Base-by-base conservation (phyloP, 2,329 filamentous ascomycete species). In the Cercospora beticola region DNA sequence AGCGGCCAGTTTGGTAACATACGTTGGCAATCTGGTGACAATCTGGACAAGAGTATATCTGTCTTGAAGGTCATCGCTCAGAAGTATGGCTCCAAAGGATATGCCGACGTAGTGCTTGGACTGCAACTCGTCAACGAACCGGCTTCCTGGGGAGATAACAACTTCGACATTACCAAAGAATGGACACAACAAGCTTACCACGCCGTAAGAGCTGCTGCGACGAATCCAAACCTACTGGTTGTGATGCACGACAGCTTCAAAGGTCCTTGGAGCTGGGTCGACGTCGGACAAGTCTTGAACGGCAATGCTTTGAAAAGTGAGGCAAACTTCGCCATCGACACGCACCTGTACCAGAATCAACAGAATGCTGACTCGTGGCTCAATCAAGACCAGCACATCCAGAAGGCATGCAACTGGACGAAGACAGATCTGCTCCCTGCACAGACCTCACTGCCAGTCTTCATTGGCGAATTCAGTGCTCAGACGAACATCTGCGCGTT, bases 91-190 rank as follows among this genome's bases (percentile, higher is more conserved):
- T 68, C 75, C 6, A 71, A 72, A 18, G 69, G 74, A 10, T 80
- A 82, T 63, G 77, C 77, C 3, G 81, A 83, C 64, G 81, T 82
- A 9, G 82, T 83, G 1, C 79, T 79, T 16, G 78, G 78, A 5
- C 78, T 83, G 59, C 78, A 83, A 68, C 75, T 83, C n/a, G 76
- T 82, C 65, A 83, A 83, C 69, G 82, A 83, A 69, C 81, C 81
- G 12, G 77, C 80, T 62, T 78, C 75, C 4, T 79, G 75, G 73
- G 75, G 74, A 12, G 69, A 70, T 60, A 82, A 80, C 74, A 74
- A 78, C 61, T 77, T 81, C 62, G 66, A 66, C 56, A 72, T 69
- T 5, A 81, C 79, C 1, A 73, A 80, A 67, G 36, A 68, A 0
- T 83, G 80, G 79, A 73, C 79, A 0, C 46, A 77, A 62, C 65